Evolutionary conservation across 1,139 yeast species (phyloP).

Genomic region (Yamadazyma friedrichii): DNA sequence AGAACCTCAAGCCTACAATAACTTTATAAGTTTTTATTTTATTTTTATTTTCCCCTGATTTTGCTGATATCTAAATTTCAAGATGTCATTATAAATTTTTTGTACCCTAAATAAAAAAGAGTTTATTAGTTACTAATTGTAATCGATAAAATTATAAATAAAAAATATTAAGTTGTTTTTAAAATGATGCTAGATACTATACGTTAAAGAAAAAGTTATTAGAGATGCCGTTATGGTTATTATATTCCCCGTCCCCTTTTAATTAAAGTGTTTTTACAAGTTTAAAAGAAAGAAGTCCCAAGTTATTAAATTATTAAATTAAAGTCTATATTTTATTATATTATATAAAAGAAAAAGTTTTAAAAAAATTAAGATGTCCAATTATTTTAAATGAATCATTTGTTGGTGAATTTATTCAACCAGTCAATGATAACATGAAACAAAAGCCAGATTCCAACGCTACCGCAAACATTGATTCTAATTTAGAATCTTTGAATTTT

Average conservation of each 20-base stretch:
- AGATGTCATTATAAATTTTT: constrained; percentile 9
- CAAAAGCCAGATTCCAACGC: background rate
- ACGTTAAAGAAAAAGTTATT: constrained; percentile 4
- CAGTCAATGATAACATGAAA: constrained; percentile 7
- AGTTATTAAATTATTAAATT: constrained; percentile 2
- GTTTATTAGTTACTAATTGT: constrained; percentile 9
- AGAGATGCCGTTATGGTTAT: constrained; percentile 1
- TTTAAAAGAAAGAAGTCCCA: background rate
- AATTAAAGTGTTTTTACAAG: background rate
- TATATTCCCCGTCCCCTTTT: background rate
- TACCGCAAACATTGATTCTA: background rate
- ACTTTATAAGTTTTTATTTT: background rate
- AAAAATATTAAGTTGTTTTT: constrained; percentile 7
- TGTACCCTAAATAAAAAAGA: constrained; percentile 3
- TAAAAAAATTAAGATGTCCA: constrained; percentile 9
- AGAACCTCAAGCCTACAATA: background rate
- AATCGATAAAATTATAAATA: constrained; percentile 5
- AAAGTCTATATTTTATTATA: constrained; percentile 1
- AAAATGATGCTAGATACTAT: constrained; percentile 8
- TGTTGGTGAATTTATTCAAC: constrained; percentile 19
- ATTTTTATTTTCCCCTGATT: constrained; percentile 3
- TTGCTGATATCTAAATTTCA: constrained; percentile 7
- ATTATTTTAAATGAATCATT: constrained; percentile 27
- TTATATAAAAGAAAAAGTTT: background rate
- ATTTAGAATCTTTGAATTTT: constrained; percentile 47